Percentiles rank a stretch among this genome's conserved stretches.
These are phyloP conservation scores for Moricandia arvensis DNA, from an alignment of 345 rosid genomes.

Conservation along the genomic window DNA sequence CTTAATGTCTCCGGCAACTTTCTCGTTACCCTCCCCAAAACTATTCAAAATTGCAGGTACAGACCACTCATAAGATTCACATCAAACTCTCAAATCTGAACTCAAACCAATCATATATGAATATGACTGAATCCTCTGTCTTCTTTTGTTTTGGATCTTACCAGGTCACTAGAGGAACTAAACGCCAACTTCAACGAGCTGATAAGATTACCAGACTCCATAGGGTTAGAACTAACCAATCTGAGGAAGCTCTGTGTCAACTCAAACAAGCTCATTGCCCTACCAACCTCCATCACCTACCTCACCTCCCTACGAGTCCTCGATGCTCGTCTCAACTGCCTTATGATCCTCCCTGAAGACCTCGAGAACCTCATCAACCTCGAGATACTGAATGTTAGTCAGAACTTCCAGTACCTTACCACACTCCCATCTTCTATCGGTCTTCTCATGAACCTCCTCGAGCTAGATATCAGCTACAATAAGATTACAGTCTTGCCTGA, in stretches of 20 bases:
- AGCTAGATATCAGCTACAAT: slow-evolving; percentile 79
- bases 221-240: slow-evolving; percentile 67
- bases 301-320: slow-evolving; percentile 54
- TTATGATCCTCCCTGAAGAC: slow-evolving; percentile 66
- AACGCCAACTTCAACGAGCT: slow-evolving; percentile 92
- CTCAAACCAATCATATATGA: not conserved
- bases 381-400: slow-evolving; percentile 72
- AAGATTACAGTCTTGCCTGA: slow-evolving; percentile 59
- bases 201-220: slow-evolving; percentile 55
- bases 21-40: slow-evolving; percentile 58
- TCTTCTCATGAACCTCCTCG: slow-evolving; percentile 62
- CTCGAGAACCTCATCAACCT: slow-evolving; percentile 72
- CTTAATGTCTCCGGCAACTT: slow-evolving; percentile 81
- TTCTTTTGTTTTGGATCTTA: not conserved
- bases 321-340: slow-evolving; percentile 80
- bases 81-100: not conserved
- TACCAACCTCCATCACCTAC: slow-evolving; percentile 66
- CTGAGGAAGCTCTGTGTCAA: slow-evolving; percentile 68
- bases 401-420: slow-evolving; percentile 71
- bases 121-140: not conserved
- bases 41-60: slow-evolving; percentile 82
- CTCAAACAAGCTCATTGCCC: slow-evolving; percentile 66
- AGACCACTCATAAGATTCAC: not conserved
- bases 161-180: slow-evolving; percentile 75
- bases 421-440: slow-evolving; percentile 49